These are phyloP conservation scores for Austropuccinia psidii DNA, from an alignment of 1,284 basidiomycete genomes.

Conservation along the genomic window DNA sequence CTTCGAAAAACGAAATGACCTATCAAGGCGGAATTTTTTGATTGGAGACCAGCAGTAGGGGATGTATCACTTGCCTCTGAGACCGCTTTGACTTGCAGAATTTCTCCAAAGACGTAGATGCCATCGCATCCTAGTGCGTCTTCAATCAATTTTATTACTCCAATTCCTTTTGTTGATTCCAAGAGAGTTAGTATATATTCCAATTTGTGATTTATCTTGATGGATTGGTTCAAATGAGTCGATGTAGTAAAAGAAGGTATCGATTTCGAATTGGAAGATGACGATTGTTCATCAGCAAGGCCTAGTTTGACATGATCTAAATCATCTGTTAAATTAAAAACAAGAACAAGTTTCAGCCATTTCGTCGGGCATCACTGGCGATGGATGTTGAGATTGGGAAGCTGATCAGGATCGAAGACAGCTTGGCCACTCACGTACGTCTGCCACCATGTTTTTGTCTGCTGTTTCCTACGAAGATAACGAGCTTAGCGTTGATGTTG, in stretches of 20 bases:
- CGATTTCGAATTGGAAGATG: not conserved
- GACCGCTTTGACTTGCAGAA: slow-evolving; percentile 5
- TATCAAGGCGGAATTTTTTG: not conserved
- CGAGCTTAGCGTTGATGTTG: not conserved
- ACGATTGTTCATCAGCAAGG: not conserved
- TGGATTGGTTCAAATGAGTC: not conserved
- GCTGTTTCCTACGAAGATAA: not conserved
- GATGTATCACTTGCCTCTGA: not conserved
- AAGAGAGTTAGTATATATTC: slow-evolving; percentile 16
- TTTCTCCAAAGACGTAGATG: slow-evolving; percentile 27
- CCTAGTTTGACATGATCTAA: slow-evolving; percentile 25
- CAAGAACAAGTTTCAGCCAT: not conserved
- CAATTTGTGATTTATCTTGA: slow-evolving; percentile 14
- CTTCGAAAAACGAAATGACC: not conserved
- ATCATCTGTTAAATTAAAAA: slow-evolving; percentile 24
- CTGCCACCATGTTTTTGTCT: not conserved
- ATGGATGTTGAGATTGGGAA: not conserved
- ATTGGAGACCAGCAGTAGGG: not conserved
- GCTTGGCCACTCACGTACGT: not conserved
- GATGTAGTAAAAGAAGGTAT: not conserved
- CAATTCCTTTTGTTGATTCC: slow-evolving; percentile 4
- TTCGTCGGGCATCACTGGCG: not conserved
- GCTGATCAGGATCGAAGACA: not conserved
- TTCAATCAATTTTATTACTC: not conserved
- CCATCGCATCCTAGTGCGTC: slow-evolving; percentile 1